These are phyloP conservation scores for Cryptosporidium parvum DNA, from an alignment of 169 alveolate species.

Conservation along the genomic window DNA sequence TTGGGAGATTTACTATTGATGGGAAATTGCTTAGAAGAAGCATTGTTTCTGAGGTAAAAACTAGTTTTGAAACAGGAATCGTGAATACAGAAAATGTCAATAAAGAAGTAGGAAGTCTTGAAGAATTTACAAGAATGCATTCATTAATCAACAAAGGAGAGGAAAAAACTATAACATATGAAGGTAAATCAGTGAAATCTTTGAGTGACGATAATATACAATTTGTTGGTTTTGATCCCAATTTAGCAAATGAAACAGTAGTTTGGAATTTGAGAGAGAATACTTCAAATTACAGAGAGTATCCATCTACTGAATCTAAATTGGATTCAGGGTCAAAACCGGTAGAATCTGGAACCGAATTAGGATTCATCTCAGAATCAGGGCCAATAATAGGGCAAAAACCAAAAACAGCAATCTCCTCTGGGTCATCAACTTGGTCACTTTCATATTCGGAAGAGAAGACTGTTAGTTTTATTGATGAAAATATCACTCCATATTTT, in stretches of 20 bases:
- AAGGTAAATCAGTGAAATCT: not conserved
- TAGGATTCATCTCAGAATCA: not conserved
- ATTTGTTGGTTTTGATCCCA: not conserved
- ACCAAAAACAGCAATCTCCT: not conserved
- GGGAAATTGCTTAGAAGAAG: not conserved
- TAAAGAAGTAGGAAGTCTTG: not conserved
- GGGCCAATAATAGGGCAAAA: not conserved
- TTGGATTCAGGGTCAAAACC: not conserved
- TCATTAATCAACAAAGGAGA: not conserved
- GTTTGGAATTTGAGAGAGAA: not conserved
- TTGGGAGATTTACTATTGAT: not conserved
- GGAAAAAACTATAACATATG: not conserved
- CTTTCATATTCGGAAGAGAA: not conserved
- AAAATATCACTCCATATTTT: constrained; percentile 1
- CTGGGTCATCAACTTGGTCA: not conserved
- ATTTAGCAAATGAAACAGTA: not conserved
- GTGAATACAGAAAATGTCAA: not conserved
- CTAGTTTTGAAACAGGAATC: not conserved
- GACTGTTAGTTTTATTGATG: not conserved
- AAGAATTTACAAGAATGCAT: not conserved
- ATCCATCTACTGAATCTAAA: not conserved
- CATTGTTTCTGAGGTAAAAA: not conserved
- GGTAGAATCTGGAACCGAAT: not conserved
- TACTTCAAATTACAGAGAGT: not conserved
- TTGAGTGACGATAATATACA: not conserved